Evolutionary conservation across 202 grass and related monocot genomes (phyloP).

Genomic region (Digitaria exilis): DNA sequence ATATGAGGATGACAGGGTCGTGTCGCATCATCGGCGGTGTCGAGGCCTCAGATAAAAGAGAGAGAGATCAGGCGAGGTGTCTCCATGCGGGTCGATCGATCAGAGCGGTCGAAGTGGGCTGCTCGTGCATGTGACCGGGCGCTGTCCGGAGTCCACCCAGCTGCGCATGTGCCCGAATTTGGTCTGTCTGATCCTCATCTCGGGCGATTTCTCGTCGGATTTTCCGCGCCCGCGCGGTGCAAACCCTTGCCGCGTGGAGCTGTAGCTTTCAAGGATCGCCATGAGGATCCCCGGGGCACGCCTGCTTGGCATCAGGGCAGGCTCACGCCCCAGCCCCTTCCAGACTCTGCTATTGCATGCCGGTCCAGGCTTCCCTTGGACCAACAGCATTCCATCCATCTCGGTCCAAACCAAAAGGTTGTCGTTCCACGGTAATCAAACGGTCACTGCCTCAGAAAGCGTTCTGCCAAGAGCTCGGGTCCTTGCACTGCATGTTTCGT

Average conservation of each 20-base stretch:
- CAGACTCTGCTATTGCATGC: neutral
- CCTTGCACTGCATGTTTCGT: too few species aligned
- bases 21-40: slow-evolving; percentile 31
- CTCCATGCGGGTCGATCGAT: neutral
- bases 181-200: slow-evolving; percentile 5
- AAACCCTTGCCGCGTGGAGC: neutral
- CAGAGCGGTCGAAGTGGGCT: neutral
- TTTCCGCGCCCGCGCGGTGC: neutral
- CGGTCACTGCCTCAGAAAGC: neutral
- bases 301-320: neutral
- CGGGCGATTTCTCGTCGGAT: slow-evolving; percentile 7
- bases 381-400: neutral
- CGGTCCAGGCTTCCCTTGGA: neutral
- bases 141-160: slow-evolving; percentile 28
- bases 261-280: slow-evolving; percentile 30
- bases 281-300: slow-evolving; percentile 13
- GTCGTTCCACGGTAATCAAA: too few species aligned
- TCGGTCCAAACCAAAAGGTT: too few species aligned
- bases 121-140: slow-evolving; percentile 41
- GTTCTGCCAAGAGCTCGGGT: neutral
- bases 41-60: neutral
- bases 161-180: slow-evolving; percentile 42
- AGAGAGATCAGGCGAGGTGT: neutral
- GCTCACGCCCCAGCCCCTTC: neutral
- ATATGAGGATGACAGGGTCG: neutral